Percentiles rank a stretch among this genome's conserved stretches.
Conservation (phyloP, 768 basidiomycete genomes). For the Boletus sensibilis region DNA sequence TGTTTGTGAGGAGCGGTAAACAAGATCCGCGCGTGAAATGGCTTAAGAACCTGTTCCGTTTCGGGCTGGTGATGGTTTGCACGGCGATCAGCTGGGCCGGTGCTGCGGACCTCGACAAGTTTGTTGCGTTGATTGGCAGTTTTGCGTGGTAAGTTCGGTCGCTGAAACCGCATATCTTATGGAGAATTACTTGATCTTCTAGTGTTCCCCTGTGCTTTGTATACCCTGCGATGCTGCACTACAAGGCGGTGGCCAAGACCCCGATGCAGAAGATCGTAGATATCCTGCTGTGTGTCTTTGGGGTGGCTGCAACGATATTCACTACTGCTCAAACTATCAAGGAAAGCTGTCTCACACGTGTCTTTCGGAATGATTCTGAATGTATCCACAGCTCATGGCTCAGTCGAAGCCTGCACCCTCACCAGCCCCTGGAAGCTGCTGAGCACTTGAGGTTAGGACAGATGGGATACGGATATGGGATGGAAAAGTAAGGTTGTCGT, state of each 20-base stretch:
- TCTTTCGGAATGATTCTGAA: conserved; percentile 12
- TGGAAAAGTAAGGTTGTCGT: background rate
- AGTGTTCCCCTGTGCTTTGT: conserved; percentile 94
- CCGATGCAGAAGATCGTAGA: conserved; percentile 64
- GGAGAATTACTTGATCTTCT: conserved; percentile 13
- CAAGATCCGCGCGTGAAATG: conserved; percentile 81
- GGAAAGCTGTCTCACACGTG: conserved; percentile 35
- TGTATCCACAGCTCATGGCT: conserved; percentile 53
- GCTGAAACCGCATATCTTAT: background rate
- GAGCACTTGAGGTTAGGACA: conserved; percentile 7
- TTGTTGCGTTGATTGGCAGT: conserved; percentile 89
- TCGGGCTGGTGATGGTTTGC: conserved; percentile 71
- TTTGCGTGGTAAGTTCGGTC: conserved; percentile 76
- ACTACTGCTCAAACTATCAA: conserved; percentile 78
- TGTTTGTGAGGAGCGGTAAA: conserved; percentile 90
- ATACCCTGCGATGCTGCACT: conserved; percentile 92
- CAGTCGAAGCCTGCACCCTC: conserved; percentile 42
- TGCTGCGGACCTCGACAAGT: conserved; percentile 90
- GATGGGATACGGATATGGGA: background rate
- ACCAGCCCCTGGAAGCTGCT: conserved; percentile 37
- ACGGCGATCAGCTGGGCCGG: conserved; percentile 82
- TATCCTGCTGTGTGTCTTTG: conserved; percentile 74
- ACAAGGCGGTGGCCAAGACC: conserved; percentile 80
- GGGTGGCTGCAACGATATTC: conserved; percentile 66
- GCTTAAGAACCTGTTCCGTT: conserved; percentile 91